Percentiles rank a stretch among this genome's conserved stretches.
phyloP scores from a whole-genome alignment of 1,139 yeast genomes.

The Yamadazyma spencermartinsiae region DNA sequence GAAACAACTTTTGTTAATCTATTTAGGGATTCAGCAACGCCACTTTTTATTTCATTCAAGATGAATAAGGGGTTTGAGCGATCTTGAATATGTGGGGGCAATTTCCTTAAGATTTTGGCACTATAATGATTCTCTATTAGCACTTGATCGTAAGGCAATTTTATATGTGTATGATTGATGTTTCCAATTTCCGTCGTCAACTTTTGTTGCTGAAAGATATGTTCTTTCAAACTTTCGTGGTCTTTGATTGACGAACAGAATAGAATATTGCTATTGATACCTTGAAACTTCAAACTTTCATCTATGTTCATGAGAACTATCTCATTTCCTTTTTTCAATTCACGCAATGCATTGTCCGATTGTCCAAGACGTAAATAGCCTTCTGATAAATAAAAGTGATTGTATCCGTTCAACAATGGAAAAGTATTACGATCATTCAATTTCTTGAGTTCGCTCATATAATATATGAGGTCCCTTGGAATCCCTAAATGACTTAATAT shows the following conservation, averaged over 20 bases:
- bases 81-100: neutral
- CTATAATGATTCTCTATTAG: neutral
- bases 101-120: neutral
- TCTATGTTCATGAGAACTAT: slow-evolving; percentile 8
- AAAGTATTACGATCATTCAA: slow-evolving; percentile 28
- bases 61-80: neutral
- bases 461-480: slow-evolving; percentile 54
- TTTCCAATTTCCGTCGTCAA: neutral
- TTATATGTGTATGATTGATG: neutral
- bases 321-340: slow-evolving; percentile 7
- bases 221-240: neutral
- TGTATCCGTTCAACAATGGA: slow-evolving; percentile 29
- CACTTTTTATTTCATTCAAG: neutral
- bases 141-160: neutral
- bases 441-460: slow-evolving; percentile 46
- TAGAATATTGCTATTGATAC: slow-evolving; percentile 6
- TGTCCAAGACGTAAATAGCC: slow-evolving; percentile 16
- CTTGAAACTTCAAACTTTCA: slow-evolving; percentile 3
- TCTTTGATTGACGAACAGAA: neutral
- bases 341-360: slow-evolving; percentile 2
- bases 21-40: neutral
- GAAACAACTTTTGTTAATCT: neutral
- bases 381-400: slow-evolving; percentile 20
- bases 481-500: slow-evolving; percentile 48
- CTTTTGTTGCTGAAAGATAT: neutral